Evolutionary conservation across 768 basidiomycete species (phyloP), one percentile per base, ranked within the genome.

Genomic region (Naganishia vaughanmartiniae): DNA sequence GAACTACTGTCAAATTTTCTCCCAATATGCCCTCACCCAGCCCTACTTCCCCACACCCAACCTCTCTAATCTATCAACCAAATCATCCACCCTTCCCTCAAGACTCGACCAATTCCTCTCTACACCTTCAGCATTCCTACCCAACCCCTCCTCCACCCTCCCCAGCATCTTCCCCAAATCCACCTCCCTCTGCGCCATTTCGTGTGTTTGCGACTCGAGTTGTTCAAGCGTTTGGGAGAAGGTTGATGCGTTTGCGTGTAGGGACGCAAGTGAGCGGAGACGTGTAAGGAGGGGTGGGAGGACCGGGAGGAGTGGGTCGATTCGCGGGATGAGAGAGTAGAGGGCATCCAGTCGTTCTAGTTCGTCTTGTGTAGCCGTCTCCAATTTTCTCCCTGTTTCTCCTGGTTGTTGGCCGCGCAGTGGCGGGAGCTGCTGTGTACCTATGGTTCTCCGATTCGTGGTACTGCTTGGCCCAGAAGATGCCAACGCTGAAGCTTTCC

Each of bases 271-370:
- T 12, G 93, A 93, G 46, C 91, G 87, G 45, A 99, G 82, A 17
- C 95, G 90, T 4, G 90, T 87, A 30, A 99, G 86, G 28, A 99
- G 89, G 74, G 96, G 92, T 1, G 94, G 82, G 0, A 84, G 70
- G 33, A 84, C 81, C 0, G 84, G 84, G 4, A 84, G 68, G 34
- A 84, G 76, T 0, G 83, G 82, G 21, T 84, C 83, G 7, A 85
- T 72, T 0, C 84, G 80, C 0, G 81, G 79, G 0, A 84, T 74
- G 36, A 84, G 74, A 9, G 76, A 63, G 74, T 83, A 82, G 4
- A 83, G 78, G n/a, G 78, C 63, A 46, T 81, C 78, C 15, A 84
- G 75, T 51, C 72, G 74, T 6, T 77, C 70, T 24, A 79, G 67
- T 33, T 82, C 81, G n/a, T 77, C 71, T 9, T 77, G 72, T 1